Base-by-base conservation (phyloP, 164 flowering plant genomes). In the Tetracentron sinense region DNA sequence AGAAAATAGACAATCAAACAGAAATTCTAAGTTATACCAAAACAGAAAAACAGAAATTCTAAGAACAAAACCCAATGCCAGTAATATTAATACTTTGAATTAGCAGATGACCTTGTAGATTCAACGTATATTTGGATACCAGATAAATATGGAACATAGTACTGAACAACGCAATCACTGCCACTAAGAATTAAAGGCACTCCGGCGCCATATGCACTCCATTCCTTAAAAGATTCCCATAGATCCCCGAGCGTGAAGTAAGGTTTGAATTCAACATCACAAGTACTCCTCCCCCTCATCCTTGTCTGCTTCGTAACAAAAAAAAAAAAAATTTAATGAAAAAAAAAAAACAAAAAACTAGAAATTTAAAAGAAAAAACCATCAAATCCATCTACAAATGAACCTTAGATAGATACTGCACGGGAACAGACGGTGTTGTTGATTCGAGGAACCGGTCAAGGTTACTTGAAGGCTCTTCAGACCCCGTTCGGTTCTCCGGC, bases 151-250 rank as follows among this genome's bases (percentile, higher is more conserved):
- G 95, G 95, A 16, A 85, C 95, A 73, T 88, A 88, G 42, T 88
- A 88, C 69, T 86, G 95, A 50, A 84, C 79, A 10, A 84, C 89
- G 31, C 35, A 58, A 63, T 88, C 91, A 64, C 75, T 72, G 54
- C 72, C 86, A 58, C 86, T 79, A 70, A 88, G 61, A 38, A 86
- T 54, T 26, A 88, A 66, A 42, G 95, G 95, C 56, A 88, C 95
- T 48, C 91, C 95, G 0, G 82, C 86, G 2, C 95, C 95, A 69
- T 85, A 88, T 4, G 86, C 89, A 73, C 95, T 88, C 91, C 91
- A 86, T 73, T 88, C 91, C 69, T 73, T 73, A 49, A 84, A 88
- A 29, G 88, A 80, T 56, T 86, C 91, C 91, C 95, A 88, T 19
- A 88, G 52, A 73, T 85, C 95, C 2, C 82, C 82, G 6, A 88